These are phyloP conservation scores for Artomyces pyxidatus DNA, from an alignment of 768 basidiomycete species.

Conservation along the genomic window DNA sequence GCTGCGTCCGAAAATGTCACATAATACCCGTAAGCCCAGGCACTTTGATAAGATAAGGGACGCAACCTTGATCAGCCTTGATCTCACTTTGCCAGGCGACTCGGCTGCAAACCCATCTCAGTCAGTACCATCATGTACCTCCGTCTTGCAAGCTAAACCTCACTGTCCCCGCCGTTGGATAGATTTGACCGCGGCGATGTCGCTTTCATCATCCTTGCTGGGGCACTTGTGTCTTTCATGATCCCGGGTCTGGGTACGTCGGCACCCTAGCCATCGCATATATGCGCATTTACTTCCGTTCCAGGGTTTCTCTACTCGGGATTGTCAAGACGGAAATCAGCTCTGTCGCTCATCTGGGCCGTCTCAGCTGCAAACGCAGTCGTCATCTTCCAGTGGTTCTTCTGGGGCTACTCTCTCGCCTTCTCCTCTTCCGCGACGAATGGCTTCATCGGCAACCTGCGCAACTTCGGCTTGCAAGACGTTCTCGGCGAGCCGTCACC, in stretches of 20 bases:
- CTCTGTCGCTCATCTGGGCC: conserved; percentile 67
- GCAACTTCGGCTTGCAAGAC: conserved; percentile 65
- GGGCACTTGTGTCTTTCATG: conserved; percentile 71
- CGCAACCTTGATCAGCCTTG: too few relatives aligned
- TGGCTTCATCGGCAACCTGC: conserved; percentile 73
- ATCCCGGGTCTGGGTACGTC: conserved; percentile 60
- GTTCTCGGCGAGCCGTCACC: conserved; percentile 69
- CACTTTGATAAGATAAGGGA: too few relatives aligned
- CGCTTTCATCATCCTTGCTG: conserved; percentile 59
- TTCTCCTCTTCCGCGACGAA: conserved; percentile 74
- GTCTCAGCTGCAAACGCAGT: conserved; percentile 67
- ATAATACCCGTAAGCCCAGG: too few relatives aligned
- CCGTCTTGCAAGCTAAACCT: too few relatives aligned
- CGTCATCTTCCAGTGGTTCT: conserved; percentile 75
- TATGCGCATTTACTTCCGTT: conserved; percentile 2
- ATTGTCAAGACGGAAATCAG: conserved; percentile 61
- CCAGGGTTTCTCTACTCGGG: conserved; percentile 70
- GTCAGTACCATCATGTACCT: too few relatives aligned
- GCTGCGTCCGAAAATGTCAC: too few relatives aligned
- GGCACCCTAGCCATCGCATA: conserved; percentile 1
- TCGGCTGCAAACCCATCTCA: too few relatives aligned
- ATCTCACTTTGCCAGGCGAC: too few relatives aligned
- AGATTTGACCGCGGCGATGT: conserved; percentile 70
- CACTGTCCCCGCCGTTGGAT: conserved; percentile 3
- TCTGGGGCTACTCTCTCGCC: conserved; percentile 79